Evolutionary conservation across 2,329 filamentous ascomycete species (phyloP).

Genomic region (Colletotrichum sp.): DNA sequence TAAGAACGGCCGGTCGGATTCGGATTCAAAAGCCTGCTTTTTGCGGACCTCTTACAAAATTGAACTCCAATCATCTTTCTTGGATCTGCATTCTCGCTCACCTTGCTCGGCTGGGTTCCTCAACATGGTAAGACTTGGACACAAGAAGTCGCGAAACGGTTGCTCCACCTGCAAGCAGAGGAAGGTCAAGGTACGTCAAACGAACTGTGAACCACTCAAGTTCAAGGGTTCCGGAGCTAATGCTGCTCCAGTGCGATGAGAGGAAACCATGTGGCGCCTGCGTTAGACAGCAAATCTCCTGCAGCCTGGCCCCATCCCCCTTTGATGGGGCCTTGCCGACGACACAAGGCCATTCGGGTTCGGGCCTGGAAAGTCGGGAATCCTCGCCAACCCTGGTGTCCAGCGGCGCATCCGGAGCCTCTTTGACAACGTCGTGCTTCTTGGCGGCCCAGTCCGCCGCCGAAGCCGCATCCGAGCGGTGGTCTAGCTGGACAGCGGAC

Average conservation of each 20-base stretch:
- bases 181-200: not conserved
- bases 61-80: accelerated
- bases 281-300: not conserved
- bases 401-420: not conserved
- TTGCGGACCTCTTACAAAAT: not conserved
- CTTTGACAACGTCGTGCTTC: accelerated
- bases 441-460: not conserved
- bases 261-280: not conserved
- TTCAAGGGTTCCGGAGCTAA: not conserved
- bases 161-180: not conserved
- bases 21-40: not conserved
- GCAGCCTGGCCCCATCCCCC: not conserved
- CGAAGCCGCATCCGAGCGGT: not conserved
- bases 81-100: not conserved
- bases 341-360: not conserved
- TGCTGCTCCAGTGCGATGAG: not conserved
- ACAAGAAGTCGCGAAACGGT: not conserved
- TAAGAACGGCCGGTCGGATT: not conserved
- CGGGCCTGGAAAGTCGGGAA: not conserved
- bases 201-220: not conserved
- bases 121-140: not conserved
- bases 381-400: not conserved
- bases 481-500: not conserved
- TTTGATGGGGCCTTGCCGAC: not conserved
- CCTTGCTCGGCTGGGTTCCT: accelerated